Conservation (phyloP, 768 basidiomycete species). For the Hericium coralloides region DNA sequence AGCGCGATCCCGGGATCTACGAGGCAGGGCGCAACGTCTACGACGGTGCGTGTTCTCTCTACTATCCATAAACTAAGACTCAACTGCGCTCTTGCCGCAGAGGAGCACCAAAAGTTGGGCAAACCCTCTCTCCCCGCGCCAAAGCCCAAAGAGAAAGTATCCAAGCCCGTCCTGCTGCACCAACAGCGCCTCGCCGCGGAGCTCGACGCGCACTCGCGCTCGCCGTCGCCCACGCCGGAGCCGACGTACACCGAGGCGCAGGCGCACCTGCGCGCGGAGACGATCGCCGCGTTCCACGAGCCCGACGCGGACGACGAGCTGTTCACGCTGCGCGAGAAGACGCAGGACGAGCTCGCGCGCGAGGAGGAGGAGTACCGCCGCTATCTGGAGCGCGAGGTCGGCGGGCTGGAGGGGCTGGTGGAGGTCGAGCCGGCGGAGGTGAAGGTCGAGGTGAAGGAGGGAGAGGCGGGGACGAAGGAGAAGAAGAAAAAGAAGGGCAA, state of each 20-base stretch:
- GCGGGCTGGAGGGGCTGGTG: conserved; percentile 62
- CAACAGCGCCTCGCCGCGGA: conserved; percentile 60
- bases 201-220: conserved; percentile 53
- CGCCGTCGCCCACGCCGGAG: conserved; percentile 33
- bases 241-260: conserved; percentile 78
- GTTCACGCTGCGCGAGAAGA: conserved; percentile 67
- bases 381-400: conserved; percentile 77
- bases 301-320: conserved; percentile 55
- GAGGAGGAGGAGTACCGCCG: conserved; percentile 84
- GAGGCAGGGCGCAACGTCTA: conserved; percentile 62
- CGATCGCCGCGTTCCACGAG: conserved; percentile 75
- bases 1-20: conserved; percentile 82
- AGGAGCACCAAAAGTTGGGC: conserved; percentile 53
- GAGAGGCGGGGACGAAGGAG: conserved; percentile 18
- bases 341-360: conserved; percentile 60
- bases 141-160: conserved; percentile 37
- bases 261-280: conserved; percentile 63
- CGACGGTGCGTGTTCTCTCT: conserved; percentile 45
- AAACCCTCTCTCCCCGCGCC: conserved; percentile 18
- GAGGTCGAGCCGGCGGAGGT: conserved; percentile 34
- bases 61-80: background rate
- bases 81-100: conserved; percentile 25
- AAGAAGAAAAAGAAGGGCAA: conserved; percentile 22
- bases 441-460: conserved; percentile 20
- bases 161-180: conserved; percentile 68